phyloP scores from a whole-genome alignment of 495 filamentous ascomycete genomes.

The Penicillium soppii region DNA sequence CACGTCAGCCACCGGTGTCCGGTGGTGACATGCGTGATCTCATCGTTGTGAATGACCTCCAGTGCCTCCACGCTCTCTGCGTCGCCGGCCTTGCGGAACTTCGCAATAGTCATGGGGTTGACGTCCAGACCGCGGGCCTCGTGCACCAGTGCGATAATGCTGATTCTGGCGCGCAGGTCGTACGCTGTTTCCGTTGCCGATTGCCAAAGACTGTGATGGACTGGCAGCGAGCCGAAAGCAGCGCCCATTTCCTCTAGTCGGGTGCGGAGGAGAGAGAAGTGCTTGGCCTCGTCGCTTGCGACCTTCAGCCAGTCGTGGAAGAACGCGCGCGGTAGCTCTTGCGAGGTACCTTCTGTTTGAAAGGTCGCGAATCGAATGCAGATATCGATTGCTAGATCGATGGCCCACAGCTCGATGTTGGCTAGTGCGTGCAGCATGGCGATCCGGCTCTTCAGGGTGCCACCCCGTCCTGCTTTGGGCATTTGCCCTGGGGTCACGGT shows the following conservation, averaged over 20 bases:
- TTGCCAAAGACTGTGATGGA: slow-evolving; percentile 52
- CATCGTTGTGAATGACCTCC: slow-evolving; percentile 53
- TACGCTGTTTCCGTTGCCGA: slow-evolving; percentile 47
- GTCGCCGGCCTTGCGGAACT: slow-evolving; percentile 49
- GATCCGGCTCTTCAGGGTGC: slow-evolving; percentile 48
- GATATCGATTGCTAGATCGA: slow-evolving; percentile 56
- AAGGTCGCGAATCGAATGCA: slow-evolving; percentile 52
- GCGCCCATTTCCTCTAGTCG: slow-evolving; percentile 51
- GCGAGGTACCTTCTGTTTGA: slow-evolving; percentile 30
- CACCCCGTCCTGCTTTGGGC: slow-evolving; percentile 44
- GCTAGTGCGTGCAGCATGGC: slow-evolving; percentile 53
- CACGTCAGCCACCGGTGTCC: slow-evolving; percentile 53
- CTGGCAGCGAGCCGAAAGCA: slow-evolving; percentile 49
- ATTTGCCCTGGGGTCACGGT: slow-evolving; percentile 43
- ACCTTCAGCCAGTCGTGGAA: slow-evolving; percentile 57
- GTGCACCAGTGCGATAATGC: slow-evolving; percentile 53
- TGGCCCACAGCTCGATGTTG: slow-evolving; percentile 56
- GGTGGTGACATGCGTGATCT: slow-evolving; percentile 56
- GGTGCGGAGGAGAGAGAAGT: slow-evolving; percentile 51
- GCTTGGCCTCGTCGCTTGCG: slow-evolving; percentile 53
- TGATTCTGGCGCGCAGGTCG: slow-evolving; percentile 51
- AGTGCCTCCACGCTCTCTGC: slow-evolving; percentile 43
- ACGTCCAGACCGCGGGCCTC: slow-evolving; percentile 54
- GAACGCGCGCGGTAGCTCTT: slow-evolving; percentile 45
- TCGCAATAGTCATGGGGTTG: slow-evolving; percentile 54